Evolutionary conservation across 2,329 filamentous ascomycete genomes (phyloP), one percentile per base, ranked within the genome.

Genomic region (Penicillium hordei): DNA sequence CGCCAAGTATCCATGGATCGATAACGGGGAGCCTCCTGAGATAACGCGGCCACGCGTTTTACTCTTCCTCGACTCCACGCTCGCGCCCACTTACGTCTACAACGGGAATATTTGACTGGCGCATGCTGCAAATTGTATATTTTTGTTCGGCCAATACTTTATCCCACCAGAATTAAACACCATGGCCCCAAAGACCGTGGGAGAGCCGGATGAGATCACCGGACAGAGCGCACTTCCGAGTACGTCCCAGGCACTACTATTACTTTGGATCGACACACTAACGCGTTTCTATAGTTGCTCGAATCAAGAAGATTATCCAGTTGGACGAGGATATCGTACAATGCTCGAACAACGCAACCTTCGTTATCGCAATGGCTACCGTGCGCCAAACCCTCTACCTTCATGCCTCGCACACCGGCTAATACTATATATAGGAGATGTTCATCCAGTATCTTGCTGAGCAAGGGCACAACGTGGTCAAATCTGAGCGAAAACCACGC

Each of bases 261-360:
- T 21, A n/a, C 25, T 23, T 33, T 29, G 17, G 17, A 49, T n/a
- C 15, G 15, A 45, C 31, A 29, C 43, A 40, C 56, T 65, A 48
- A 66, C 45, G 43, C 5, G 6, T 9, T n/a, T 45, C 40, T 68
- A 36, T 23, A 97, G 94, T 97, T 55, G 90, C 94, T 19, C 86
- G 94, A 68, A 91, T 99, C 58, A 97, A 97, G 78, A 96, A 96
- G 78, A 96, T 99, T 72, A 91, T 99, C 60, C 84, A 86, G 48
- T 84, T 91, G 57, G 94, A 99, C 75, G 86, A 90, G 43, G 93
- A 97, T 61, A 89, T 96, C 61, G 82, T 81, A 61, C 85, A 90
- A 72, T 96, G 91, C 75, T 96, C 93, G 46, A 96, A 93, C 75
- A 96, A 96, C 70, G 93, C 93, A 53, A 90, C 93, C 21, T 97